Evolutionary conservation across 139 green algal genomes (phyloP).

Genomic region (Auxenochlorella protothecoides): DNA sequence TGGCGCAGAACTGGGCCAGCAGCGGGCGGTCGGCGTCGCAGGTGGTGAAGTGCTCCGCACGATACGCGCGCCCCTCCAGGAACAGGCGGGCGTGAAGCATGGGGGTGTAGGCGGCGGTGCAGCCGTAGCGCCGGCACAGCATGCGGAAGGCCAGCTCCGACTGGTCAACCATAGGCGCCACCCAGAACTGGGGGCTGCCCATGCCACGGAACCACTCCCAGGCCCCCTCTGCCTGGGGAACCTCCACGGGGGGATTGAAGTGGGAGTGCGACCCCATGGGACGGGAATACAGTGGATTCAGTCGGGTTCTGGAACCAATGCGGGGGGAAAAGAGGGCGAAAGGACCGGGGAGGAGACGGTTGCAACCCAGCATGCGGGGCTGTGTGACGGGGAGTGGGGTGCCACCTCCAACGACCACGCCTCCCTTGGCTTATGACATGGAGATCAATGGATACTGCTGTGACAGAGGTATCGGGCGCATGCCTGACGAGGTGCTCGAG

Average conservation of each 20-base stretch:
- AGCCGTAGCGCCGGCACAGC: slow-evolving; percentile 79
- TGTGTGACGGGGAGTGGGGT: too few relatives aligned
- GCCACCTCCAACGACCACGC: background rate
- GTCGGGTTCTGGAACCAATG: slow-evolving; percentile 2
- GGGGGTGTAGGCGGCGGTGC: slow-evolving; percentile 87
- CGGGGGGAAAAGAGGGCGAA: background rate
- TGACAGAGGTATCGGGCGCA: too few relatives aligned
- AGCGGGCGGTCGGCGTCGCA: slow-evolving; percentile 55
- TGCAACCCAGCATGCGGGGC: too few relatives aligned
- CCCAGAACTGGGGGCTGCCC: slow-evolving; percentile 60
- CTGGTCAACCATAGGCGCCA: slow-evolving; percentile 97
- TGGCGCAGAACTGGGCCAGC: slow-evolving; percentile 96
- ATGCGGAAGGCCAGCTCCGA: slow-evolving; percentile 90
- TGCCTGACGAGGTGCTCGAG: too few relatives aligned
- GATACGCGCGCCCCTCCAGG: slow-evolving; percentile 60
- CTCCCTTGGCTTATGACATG: too few relatives aligned
- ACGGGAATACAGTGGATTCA: background rate
- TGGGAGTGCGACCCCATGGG: background rate
- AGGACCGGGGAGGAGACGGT: background rate
- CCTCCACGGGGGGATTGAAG: slow-evolving; percentile 6
- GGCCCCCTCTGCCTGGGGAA: slow-evolving; percentile 28
- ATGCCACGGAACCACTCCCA: slow-evolving; percentile 72
- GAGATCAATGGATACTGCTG: too few relatives aligned
- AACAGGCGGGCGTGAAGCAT: slow-evolving; percentile 95
- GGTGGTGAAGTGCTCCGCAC: slow-evolving; percentile 81